Conservation (phyloP, 345 rosid genomes). For the Crucihimalaya himalaica region DNA sequence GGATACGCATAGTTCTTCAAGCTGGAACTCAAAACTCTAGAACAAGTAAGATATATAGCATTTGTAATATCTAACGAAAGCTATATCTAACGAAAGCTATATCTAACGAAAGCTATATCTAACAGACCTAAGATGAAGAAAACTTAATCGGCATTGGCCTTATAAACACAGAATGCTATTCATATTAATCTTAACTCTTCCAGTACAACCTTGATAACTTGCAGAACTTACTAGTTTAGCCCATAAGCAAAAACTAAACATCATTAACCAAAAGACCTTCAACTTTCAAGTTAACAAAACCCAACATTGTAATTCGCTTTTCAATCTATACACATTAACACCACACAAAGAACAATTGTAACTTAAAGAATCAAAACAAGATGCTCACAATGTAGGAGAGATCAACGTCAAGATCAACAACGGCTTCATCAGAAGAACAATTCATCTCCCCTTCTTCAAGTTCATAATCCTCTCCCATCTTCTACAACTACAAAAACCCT, state of each 20-base stretch:
- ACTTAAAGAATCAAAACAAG: constrained; percentile 17
- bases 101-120: neutral
- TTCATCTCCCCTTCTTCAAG: constrained; percentile 80
- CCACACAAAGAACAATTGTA: neutral
- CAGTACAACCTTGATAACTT: too few species aligned
- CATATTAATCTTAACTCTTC: too few species aligned
- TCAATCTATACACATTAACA: neutral
- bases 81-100: neutral
- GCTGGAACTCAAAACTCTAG: neutral
- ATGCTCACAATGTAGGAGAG: constrained; percentile 79
- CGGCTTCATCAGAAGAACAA: constrained; percentile 41
- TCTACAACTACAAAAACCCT: constrained; percentile 10
- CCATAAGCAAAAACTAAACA: neutral
- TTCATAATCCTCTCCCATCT: constrained; percentile 59
- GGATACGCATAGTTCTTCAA: neutral
- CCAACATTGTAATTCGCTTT: constrained; percentile 5
- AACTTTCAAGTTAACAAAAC: neutral
- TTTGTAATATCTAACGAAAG: neutral
- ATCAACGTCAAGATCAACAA: constrained; percentile 61
- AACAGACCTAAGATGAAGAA: neutral
- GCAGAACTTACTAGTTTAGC: too few species aligned
- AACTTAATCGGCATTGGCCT: neutral
- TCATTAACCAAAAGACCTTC: neutral
- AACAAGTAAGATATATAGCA: neutral
- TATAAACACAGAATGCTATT: neutral